Evolutionary conservation across 164 flowering plant genomes (phyloP).

Genomic region (Vitis labrusca): DNA sequence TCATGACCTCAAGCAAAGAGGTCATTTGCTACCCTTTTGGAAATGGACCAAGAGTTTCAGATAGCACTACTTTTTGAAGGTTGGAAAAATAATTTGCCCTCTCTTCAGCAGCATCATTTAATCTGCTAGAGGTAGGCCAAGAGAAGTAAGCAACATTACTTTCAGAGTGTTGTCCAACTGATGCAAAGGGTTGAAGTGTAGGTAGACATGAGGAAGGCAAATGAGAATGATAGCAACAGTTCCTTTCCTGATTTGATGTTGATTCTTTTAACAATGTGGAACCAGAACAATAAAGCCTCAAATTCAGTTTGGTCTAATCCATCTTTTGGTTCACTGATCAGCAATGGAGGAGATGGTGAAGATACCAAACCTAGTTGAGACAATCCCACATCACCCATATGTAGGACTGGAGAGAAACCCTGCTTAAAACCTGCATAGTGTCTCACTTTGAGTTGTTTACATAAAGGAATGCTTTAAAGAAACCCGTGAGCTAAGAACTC

Average conservation of each 20-base stretch:
- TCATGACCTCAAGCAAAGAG: constrained; percentile 71
- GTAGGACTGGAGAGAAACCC: no score
- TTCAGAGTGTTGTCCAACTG: constrained; percentile 64
- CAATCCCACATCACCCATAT: no score
- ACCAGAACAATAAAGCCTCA: constrained; percentile 34
- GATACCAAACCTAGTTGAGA: no score
- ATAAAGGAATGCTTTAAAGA: no score
- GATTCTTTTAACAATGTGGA: constrained; percentile 67
- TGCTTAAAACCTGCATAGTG: no score
- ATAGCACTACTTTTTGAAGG: constrained; percentile 65
- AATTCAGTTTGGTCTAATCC: constrained; percentile 35
- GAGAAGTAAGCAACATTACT: constrained; percentile 68
- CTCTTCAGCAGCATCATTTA: constrained; percentile 66
- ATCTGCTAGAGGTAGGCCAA: constrained; percentile 65
- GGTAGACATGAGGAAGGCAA: constrained; percentile 52
- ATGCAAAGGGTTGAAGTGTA: constrained; percentile 54
- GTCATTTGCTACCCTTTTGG: constrained; percentile 66
- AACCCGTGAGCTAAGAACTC: no score
- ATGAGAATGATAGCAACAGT: constrained; percentile 36
- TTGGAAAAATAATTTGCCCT: constrained; percentile 69
- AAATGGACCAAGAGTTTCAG: constrained; percentile 47
- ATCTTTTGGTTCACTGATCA: constrained; percentile 16
- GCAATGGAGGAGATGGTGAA: no score
- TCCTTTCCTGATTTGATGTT: constrained; percentile 50
- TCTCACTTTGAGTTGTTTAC: no score